phyloP scores from a whole-genome alignment of 1,284 basidiomycete species.

The Apiotrichum sp. region DNA sequence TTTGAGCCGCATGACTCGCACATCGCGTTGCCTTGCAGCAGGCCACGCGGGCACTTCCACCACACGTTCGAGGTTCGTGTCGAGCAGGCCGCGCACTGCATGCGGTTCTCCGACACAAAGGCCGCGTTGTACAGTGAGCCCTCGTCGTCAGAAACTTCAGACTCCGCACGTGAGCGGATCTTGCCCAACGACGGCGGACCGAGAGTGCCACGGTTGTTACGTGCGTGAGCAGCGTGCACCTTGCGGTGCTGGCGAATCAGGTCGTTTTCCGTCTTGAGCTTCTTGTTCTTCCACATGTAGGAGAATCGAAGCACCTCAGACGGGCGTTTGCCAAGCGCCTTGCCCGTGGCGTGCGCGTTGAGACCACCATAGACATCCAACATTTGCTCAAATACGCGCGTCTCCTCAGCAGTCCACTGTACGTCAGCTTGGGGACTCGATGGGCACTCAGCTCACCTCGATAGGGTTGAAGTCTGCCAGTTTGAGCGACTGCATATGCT shows the following conservation, averaged over 20 bases:
- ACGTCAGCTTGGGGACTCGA: slow-evolving; percentile 7
- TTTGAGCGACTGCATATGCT: slow-evolving; percentile 23
- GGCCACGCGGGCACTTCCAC: slow-evolving; percentile 80
- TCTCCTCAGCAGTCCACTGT: slow-evolving; percentile 27
- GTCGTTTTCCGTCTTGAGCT: slow-evolving; percentile 43
- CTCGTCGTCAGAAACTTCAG: slow-evolving; percentile 54
- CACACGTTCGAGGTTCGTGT: slow-evolving; percentile 66
- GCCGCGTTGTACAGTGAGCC: slow-evolving; percentile 31
- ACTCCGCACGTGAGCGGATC: slow-evolving; percentile 26
- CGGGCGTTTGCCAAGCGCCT: slow-evolving; percentile 32
- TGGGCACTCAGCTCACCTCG: slow-evolving; percentile 17
- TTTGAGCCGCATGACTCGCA: slow-evolving; percentile 68
- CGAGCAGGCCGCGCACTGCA: slow-evolving; percentile 65
- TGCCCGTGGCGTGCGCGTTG: slow-evolving; percentile 38
- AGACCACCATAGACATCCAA: slow-evolving; percentile 42
- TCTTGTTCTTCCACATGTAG: slow-evolving; percentile 46
- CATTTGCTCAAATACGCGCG: slow-evolving; percentile 31
- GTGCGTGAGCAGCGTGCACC: slow-evolving; percentile 32
- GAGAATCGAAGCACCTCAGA: slow-evolving; percentile 44
- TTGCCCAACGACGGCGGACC: slow-evolving; percentile 39
- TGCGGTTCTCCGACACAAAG: slow-evolving; percentile 18
- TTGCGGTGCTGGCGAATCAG: slow-evolving; percentile 39
- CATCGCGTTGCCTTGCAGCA: slow-evolving; percentile 61
- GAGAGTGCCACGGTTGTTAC: slow-evolving; percentile 35
- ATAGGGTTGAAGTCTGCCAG: slow-evolving; percentile 33